These are phyloP conservation scores for Ascochyta pisi DNA, from an alignment of 2,329 filamentous ascomycete species.

Conservation along the genomic window DNA sequence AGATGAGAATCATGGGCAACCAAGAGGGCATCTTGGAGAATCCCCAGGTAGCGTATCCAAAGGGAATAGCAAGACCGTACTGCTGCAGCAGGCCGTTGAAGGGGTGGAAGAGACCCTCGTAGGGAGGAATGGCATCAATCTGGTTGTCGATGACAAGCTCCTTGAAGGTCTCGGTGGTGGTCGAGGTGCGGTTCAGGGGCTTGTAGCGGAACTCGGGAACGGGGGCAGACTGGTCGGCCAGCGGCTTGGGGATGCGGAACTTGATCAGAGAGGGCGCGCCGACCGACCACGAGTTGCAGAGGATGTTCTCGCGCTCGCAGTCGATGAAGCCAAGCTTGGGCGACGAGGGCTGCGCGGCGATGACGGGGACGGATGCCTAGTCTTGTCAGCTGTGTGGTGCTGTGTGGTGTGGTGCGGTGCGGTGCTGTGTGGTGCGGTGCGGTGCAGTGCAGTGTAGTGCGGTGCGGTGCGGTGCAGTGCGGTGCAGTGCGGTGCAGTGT, in stretches of 20 bases:
- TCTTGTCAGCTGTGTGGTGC: not conserved
- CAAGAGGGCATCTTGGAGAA: conserved; percentile 69
- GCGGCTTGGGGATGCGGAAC: conserved; percentile 64
- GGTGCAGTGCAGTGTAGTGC: too few relatives aligned
- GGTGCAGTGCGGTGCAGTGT: not conserved
- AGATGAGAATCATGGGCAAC: conserved; percentile 78
- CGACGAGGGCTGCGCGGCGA: conserved; percentile 65
- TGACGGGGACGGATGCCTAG: conserved; percentile 67
- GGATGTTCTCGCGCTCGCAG: conserved; percentile 75
- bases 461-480: too few relatives aligned
- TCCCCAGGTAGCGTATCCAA: conserved; percentile 72
- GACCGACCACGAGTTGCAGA: conserved; percentile 77
- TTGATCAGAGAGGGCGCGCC: conserved; percentile 71
- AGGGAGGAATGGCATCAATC: conserved; percentile 58
- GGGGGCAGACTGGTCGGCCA: conserved; percentile 69
- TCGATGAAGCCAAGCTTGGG: conserved; percentile 74
- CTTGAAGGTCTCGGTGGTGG: conserved; percentile 68
- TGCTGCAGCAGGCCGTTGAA: conserved; percentile 72
- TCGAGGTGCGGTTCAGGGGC: conserved; percentile 72
- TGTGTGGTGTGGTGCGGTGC: too few relatives aligned
- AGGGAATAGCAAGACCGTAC: conserved; percentile 66
- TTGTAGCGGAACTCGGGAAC: conserved; percentile 69
- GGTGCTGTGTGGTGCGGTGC: too few relatives aligned
- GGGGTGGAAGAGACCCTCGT: conserved; percentile 77
- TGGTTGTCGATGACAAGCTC: conserved; percentile 66